phyloP scores from a whole-genome alignment of 805 yeast species.

The Starmerella asiatica region DNA sequence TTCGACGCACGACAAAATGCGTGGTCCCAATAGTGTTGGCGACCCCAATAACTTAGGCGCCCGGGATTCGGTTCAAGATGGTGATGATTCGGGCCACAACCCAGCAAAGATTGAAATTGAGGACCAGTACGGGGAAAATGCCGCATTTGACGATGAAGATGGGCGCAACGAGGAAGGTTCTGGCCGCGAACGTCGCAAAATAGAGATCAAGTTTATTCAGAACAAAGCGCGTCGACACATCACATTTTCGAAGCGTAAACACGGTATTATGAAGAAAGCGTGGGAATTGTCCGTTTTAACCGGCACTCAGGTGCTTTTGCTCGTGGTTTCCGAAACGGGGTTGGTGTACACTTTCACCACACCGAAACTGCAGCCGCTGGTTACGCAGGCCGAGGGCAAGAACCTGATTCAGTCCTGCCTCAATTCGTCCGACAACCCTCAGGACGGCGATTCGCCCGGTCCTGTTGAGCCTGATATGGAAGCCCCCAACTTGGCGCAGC shows the following conservation, averaged over 20 bases:
- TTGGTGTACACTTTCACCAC: constrained; percentile 96
- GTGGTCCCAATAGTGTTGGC: neutral
- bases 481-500: neutral
- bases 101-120: constrained; percentile 6
- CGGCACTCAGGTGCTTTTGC: constrained; percentile 87
- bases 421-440: constrained; percentile 78
- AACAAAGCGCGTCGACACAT: constrained; percentile 97
- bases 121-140: constrained; percentile 19
- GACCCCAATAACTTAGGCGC: neutral
- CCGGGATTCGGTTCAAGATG: neutral
- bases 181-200: constrained; percentile 61
- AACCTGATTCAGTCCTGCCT: constrained; percentile 92
- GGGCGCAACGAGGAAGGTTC: constrained; percentile 22
- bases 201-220: constrained; percentile 92
- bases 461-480: neutral
- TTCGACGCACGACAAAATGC: neutral
- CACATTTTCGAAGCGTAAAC: constrained; percentile 94
- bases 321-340: constrained; percentile 97
- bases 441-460: constrained; percentile 12
- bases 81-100: neutral
- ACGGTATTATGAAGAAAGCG: constrained; percentile 99
- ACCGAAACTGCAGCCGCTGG: constrained; percentile 96
- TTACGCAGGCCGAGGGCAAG: constrained; percentile 94
- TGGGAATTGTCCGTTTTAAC: constrained; percentile 92
- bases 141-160: constrained; percentile 36